Percentiles rank a stretch among this genome's conserved stretches.
These are phyloP conservation scores for Termitomyces titanicus DNA, from an alignment of 768 basidiomycete genomes.

Conservation along the genomic window DNA sequence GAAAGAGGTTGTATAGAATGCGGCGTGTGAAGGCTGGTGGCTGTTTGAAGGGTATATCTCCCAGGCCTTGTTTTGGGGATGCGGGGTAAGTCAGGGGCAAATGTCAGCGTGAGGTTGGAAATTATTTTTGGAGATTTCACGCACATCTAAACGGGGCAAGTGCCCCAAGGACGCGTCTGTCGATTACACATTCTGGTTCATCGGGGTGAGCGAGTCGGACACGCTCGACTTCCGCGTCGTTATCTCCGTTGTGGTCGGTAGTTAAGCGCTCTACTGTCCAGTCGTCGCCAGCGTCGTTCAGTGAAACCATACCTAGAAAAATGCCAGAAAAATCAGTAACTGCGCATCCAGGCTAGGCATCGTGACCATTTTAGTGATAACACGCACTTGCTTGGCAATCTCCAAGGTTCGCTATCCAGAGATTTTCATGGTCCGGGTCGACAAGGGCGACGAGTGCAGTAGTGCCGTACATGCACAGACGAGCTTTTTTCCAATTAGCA, in stretches of 20 bases:
- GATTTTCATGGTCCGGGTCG: slow-evolving; percentile 62
- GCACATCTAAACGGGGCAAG: slow-evolving; percentile 75
- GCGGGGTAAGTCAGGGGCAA: slow-evolving; percentile 5
- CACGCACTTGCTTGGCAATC: slow-evolving; percentile 74
- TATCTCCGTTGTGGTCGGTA: slow-evolving; percentile 68
- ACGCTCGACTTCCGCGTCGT: slow-evolving; percentile 61
- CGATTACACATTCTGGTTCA: slow-evolving; percentile 64
- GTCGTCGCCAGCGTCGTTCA: slow-evolving; percentile 36
- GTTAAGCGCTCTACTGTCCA: slow-evolving; percentile 65
- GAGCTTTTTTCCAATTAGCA: slow-evolving; percentile 58
- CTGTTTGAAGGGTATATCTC: slow-evolving; percentile 72
- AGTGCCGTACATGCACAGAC: slow-evolving; percentile 76
- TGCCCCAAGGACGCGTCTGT: slow-evolving; percentile 70
- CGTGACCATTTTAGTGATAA: slow-evolving; percentile 8
- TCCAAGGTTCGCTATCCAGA: slow-evolving; percentile 80
- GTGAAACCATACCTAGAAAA: slow-evolving; percentile 47
- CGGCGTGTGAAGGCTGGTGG: slow-evolving; percentile 65
- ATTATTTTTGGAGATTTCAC: slow-evolving; percentile 25
- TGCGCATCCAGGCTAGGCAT: neutral
- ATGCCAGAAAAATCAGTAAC: slow-evolving; percentile 5
- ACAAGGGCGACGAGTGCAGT: slow-evolving; percentile 72
- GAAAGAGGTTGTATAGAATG: slow-evolving; percentile 62
- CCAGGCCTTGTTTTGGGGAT: slow-evolving; percentile 43
- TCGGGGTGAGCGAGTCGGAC: slow-evolving; percentile 62
- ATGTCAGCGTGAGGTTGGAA: slow-evolving; percentile 7